Base-by-base conservation (phyloP, 1,284 basidiomycete species). In the Pseudozyma thailandica region DNA sequence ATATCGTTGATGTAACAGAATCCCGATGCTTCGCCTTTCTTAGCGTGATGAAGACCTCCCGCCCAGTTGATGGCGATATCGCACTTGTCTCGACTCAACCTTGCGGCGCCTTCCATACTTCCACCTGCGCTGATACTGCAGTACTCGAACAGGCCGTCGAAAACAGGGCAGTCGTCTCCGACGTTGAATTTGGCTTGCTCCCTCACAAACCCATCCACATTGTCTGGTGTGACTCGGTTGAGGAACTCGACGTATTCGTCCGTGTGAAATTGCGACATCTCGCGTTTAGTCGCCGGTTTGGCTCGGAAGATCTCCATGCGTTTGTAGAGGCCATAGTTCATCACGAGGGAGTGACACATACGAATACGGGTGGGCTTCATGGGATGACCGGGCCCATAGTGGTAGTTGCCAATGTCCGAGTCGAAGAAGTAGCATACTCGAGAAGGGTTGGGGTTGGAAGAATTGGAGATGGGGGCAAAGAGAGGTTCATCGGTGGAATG, bases 1-100 rank as follows among this genome's bases (percentile, higher is more conserved):
- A 98, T 98, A 83, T 98, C 94, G 81, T 98, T 98, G 48, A 98
- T 93, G 84, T 98, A 98, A 85, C 95, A 98, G 85, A 98, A 98
- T 1, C 95, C 95, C 77, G 92, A 94, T 0, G 95, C 95, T 85
- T 98, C 96, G 42, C 93, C 92, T 86, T 98, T 98, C 85, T 98
- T 98, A 2, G 95, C 94, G 82, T 98, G 95, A 83, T 98, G 95
- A 52, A 98, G 86, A 7, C 95, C 95, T 16, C 95, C 95, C 2
- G 95, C 95, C 95, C 95, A 98, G 82, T 98, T 98, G 59, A 98
- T 90, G 1, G 95, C 95, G 75, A 98, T 98, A 28, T 98, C 95
- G 83, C 94, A 98, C 84, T 98, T 98, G 85, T 98, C 94, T 50
- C 95, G 86, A 73, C 93, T 96, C 23, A 98, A 85, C 38, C 95